Conservation (phyloP, 2,329 filamentous ascomycete species). For the Lasiodiplodia hormozganensis region DNA sequence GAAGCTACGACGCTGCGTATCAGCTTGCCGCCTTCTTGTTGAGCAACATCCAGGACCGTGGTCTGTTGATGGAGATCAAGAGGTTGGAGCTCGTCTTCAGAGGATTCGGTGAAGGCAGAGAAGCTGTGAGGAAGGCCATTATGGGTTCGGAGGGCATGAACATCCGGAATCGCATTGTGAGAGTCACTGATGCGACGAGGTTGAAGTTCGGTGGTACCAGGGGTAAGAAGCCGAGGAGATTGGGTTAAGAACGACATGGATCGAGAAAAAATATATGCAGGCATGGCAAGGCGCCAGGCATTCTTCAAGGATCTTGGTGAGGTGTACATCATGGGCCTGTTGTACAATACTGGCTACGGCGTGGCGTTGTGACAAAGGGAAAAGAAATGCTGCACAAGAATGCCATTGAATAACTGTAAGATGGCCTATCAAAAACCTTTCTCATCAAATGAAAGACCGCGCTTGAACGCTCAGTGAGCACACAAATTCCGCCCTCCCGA, state of each 20-base stretch:
- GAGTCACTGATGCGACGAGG: constrained; percentile 84
- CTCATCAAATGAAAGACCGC: background rate
- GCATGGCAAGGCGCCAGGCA: background rate
- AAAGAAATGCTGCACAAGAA: background rate
- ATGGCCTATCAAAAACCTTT: constrained; percentile 12
- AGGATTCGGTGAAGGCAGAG: constrained; percentile 85
- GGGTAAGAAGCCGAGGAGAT: constrained; percentile 81
- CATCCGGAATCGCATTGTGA: constrained; percentile 75
- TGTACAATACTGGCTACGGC: constrained; percentile 5
- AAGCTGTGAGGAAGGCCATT: constrained; percentile 88
- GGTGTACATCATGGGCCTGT: background rate
- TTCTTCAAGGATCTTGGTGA: background rate
- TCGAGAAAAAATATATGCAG: background rate
- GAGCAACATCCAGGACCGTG: constrained; percentile 81
- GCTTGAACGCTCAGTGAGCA: constrained; percentile 24
- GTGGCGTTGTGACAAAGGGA: constrained; percentile 1
- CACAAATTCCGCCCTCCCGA: constrained; percentile 21
- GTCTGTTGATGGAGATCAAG: constrained; percentile 76
- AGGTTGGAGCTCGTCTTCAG: constrained; percentile 80
- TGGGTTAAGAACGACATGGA: constrained; percentile 60
- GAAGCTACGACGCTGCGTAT: constrained; percentile 89
- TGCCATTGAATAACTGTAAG: constrained; percentile 1
- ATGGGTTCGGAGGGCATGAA: constrained; percentile 83
- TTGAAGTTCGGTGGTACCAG: constrained; percentile 96
- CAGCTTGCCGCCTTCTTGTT: constrained; percentile 86